Evolutionary conservation across 345 rosid species (phyloP).

Genomic region (Xanthoceras sorbifolium): DNA sequence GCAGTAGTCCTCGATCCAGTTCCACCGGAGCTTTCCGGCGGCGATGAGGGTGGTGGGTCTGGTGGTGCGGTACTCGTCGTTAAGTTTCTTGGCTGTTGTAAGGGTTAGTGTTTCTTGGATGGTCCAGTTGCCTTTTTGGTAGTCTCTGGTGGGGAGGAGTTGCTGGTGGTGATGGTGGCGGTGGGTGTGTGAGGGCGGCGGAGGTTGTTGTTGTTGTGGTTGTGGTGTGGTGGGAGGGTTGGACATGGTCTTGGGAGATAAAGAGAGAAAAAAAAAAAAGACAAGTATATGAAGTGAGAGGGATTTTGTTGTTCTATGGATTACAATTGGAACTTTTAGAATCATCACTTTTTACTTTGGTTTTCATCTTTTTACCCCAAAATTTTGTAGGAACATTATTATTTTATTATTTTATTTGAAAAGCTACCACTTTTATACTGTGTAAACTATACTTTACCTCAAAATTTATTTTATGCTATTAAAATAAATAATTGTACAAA

Average conservation of each 20-base stretch:
- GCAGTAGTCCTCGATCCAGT: conserved; percentile 47
- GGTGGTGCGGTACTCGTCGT: conserved; percentile 38
- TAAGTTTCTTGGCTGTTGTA: conserved; percentile 36
- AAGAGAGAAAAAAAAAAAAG: too few relatives aligned
- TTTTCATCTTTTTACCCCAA: background rate
- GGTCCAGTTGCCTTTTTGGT: conserved; percentile 44
- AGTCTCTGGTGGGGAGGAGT: conserved; percentile 27
- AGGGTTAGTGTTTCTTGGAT: conserved; percentile 38
- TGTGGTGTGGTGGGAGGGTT: conserved; percentile 18
- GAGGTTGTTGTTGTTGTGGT: background rate
- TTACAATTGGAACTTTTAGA: background rate
- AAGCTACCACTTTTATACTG: too few relatives aligned
- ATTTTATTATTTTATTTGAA: too few relatives aligned
- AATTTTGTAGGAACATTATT: too few relatives aligned
- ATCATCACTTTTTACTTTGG: too few relatives aligned
- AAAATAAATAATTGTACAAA: too few relatives aligned
- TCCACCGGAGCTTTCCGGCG: conserved; percentile 35
- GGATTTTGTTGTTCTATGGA: conserved; percentile 17
- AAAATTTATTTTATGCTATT: too few relatives aligned
- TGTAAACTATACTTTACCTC: too few relatives aligned
- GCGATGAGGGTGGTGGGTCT: conserved; percentile 15
- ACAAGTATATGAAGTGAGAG: background rate
- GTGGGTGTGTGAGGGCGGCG: background rate
- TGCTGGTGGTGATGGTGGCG: background rate
- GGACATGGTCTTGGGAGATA: conserved; percentile 30